Evolutionary conservation across 2,329 filamentous ascomycete genomes (phyloP).

Genomic region (Pseudogymnoascus sp.): DNA sequence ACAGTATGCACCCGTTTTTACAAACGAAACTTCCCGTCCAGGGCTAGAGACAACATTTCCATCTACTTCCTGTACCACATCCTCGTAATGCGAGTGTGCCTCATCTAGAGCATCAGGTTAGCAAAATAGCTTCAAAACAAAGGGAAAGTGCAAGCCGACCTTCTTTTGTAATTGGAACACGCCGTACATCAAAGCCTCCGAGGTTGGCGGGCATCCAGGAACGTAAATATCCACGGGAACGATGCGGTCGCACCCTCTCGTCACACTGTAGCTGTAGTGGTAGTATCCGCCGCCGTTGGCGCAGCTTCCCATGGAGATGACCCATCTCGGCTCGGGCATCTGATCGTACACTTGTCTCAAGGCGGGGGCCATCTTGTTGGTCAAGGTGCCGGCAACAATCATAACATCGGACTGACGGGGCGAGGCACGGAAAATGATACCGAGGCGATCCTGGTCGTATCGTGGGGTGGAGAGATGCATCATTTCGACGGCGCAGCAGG

Average conservation of each 20-base stretch:
- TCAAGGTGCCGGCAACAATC: constrained; percentile 88
- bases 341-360: constrained; percentile 89
- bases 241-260: constrained; percentile 66
- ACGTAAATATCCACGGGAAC: constrained; percentile 76
- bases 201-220: constrained; percentile 60
- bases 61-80: constrained; percentile 47
- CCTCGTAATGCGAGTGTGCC: constrained; percentile 42
- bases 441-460: constrained; percentile 81
- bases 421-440: constrained; percentile 85
- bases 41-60: background rate
- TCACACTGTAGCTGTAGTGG: constrained; percentile 75
- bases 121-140: background rate
- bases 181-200: constrained; percentile 53
- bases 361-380: constrained; percentile 93
- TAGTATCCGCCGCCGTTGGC: constrained; percentile 82
- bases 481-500: constrained; percentile 87
- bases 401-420: constrained; percentile 85
- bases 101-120: background rate
- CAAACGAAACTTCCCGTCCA: constrained; percentile 8
- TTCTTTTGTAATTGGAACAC: constrained; percentile 72
- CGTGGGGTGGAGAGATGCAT: constrained; percentile 84
- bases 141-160: constrained; percentile 34
- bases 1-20: constrained; percentile 8
- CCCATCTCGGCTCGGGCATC: constrained; percentile 89
- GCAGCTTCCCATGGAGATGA: constrained; percentile 74